Evolutionary conservation across 2,329 filamentous ascomycete genomes (phyloP).

Genomic region (Monilinia laxa): DNA sequence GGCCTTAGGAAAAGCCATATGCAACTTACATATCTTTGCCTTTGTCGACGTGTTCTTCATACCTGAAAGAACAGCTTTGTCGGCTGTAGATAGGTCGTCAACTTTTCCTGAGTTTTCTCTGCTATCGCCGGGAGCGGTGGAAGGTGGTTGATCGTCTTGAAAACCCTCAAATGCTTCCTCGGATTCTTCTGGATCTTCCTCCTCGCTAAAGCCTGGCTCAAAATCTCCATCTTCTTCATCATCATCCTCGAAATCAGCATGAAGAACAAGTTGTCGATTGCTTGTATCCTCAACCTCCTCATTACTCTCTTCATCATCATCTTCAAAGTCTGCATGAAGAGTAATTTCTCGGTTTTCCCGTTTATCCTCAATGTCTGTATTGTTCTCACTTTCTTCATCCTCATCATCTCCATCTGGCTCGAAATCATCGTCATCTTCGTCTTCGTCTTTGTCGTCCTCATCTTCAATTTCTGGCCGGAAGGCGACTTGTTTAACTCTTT

Average conservation of each 20-base stretch:
- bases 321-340: too few species aligned
- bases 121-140: background rate
- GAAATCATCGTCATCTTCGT: slow-evolving; percentile 32
- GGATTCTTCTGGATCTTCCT: slow-evolving; percentile 12
- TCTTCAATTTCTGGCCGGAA: slow-evolving; percentile 1
- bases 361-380: too few species aligned
- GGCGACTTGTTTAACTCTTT: slow-evolving; percentile 35
- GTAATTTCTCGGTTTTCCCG: too few species aligned
- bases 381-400: slow-evolving; percentile 19
- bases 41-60: slow-evolving; percentile 29
- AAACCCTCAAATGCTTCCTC: slow-evolving; percentile 19
- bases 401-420: slow-evolving; percentile 36
- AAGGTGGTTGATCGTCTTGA: slow-evolving; percentile 5
- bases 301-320: slow-evolving; percentile 33
- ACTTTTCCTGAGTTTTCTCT: slow-evolving; percentile 7
- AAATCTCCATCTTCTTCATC: slow-evolving; percentile 31
- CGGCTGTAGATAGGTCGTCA: slow-evolving; percentile 20
- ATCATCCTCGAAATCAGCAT: slow-evolving; percentile 33
- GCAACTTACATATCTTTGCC: slow-evolving; percentile 37
- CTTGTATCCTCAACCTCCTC: slow-evolving; percentile 39
- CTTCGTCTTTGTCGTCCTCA: slow-evolving; percentile 26
- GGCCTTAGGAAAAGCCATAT: slow-evolving; percentile 38
- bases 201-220: slow-evolving; percentile 36
- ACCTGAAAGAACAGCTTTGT: slow-evolving; percentile 27
- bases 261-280: slow-evolving; percentile 25